phyloP scores from a whole-genome alignment of 768 basidiomycete genomes.

The Phanerochaete carnosa region DNA sequence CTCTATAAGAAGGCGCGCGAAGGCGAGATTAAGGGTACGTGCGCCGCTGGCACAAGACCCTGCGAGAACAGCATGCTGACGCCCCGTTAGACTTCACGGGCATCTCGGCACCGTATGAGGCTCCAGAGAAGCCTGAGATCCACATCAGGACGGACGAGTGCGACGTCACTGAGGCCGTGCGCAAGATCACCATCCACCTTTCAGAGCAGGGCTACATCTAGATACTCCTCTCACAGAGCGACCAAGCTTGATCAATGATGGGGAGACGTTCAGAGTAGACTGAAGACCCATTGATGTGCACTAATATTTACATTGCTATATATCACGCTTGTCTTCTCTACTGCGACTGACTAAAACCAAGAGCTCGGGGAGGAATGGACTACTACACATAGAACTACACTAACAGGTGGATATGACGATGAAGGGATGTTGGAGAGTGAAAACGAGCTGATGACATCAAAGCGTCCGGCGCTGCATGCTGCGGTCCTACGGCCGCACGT shows the following conservation, averaged over 20 bases:
- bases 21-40: slow-evolving; percentile 90
- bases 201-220: slow-evolving; percentile 56
- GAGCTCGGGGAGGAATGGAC: neutral
- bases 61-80: neutral
- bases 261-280: neutral
- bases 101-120: slow-evolving; percentile 95
- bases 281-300: neutral
- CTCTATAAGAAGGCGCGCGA: slow-evolving; percentile 95
- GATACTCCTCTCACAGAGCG: neutral
- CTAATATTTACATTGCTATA: neutral
- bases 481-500: neutral
- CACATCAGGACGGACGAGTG: slow-evolving; percentile 87
- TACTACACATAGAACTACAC: neutral
- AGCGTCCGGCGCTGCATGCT: neutral
- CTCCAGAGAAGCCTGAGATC: slow-evolving; percentile 80
- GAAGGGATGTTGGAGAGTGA: neutral
- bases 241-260: neutral
- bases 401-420: neutral
- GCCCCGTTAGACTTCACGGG: slow-evolving; percentile 87
- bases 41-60: neutral
- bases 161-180: slow-evolving; percentile 75
- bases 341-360: neutral
- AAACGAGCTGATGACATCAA: neutral
- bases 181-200: slow-evolving; percentile 79
- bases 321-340: neutral